Evolutionary conservation across 257 asterid genomes (phyloP).

Genomic region (Solanum tarijense): DNA sequence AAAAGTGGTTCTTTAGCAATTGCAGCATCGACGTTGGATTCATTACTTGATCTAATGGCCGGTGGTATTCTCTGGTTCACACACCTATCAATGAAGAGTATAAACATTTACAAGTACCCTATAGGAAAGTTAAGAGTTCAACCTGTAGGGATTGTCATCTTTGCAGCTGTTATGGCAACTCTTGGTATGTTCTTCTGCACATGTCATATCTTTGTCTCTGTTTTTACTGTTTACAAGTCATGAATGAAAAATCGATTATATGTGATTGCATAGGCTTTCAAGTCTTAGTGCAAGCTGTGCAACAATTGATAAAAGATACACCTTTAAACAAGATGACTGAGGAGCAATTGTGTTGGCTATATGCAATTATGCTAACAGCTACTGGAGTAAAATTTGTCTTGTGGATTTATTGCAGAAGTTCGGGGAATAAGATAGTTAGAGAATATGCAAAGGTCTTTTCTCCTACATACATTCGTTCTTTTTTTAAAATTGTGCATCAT

Average conservation of each 20-base stretch:
- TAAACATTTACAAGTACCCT: slow-evolving; percentile 64
- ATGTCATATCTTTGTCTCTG: neutral
- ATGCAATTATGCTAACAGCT: slow-evolving; percentile 50
- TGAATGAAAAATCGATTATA: neutral
- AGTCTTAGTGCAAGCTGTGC: slow-evolving; percentile 37
- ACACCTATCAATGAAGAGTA: slow-evolving; percentile 59
- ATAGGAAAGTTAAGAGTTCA: slow-evolving; percentile 62
- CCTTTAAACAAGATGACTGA: slow-evolving; percentile 25
- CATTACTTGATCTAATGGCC: slow-evolving; percentile 65
- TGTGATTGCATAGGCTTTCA: slow-evolving; percentile 33
- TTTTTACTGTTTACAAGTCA: neutral
- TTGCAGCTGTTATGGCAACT: slow-evolving; percentile 68
- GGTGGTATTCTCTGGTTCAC: slow-evolving; percentile 67
- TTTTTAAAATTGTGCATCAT: too few relatives aligned
- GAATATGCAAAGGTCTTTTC: slow-evolving; percentile 50
- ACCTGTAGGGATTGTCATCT: slow-evolving; percentile 67
- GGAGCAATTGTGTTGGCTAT: slow-evolving; percentile 39
- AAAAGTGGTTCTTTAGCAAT: slow-evolving; percentile 65
- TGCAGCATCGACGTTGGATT: slow-evolving; percentile 65
- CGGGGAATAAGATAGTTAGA: slow-evolving; percentile 51
- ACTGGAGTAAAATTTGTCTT: slow-evolving; percentile 38
- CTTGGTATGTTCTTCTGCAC: slow-evolving; percentile 26
- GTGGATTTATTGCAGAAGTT: slow-evolving; percentile 52
- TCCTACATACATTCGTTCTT: neutral
- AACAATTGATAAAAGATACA: slow-evolving; percentile 25